These are phyloP conservation scores for Lithohypha guttulata DNA, from an alignment of 2,329 filamentous ascomycete species.

Conservation along the genomic window DNA sequence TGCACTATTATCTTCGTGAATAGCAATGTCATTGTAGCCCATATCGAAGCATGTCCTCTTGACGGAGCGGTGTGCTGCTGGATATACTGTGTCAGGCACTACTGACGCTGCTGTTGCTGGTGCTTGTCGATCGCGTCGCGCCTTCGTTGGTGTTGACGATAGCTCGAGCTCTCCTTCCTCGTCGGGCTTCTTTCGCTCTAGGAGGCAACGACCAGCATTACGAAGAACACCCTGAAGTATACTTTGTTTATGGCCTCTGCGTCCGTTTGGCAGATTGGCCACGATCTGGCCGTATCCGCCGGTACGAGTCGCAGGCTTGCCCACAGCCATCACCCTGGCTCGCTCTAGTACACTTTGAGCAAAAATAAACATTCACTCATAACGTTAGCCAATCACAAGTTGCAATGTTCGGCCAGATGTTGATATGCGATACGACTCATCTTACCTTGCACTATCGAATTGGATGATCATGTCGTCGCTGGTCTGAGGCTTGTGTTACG, in stretches of 20 bases:
- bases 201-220: conserved; percentile 5
- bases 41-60: conserved; percentile 16
- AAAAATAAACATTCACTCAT: background rate
- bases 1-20: conserved; percentile 17
- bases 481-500: background rate
- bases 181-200: conserved; percentile 4
- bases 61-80: conserved; percentile 8
- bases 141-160: conserved; percentile 3
- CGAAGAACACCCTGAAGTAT: conserved; percentile 2
- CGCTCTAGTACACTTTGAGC: conserved; percentile 1
- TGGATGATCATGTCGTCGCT: background rate
- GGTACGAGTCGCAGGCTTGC: background rate
- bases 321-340: background rate
- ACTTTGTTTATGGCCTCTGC: background rate
- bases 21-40: conserved; percentile 17
- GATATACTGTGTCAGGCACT: background rate
- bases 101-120: background rate
- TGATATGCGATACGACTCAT: too few relatives aligned
- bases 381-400: conserved; percentile 1
- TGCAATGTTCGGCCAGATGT: conserved; percentile 2
- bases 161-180: conserved; percentile 3
- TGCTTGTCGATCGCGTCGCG: background rate
- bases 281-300: conserved; percentile 2
- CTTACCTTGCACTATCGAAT: too few relatives aligned
- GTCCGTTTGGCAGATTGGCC: background rate